Evolutionary conservation across 192 early-diverging fungal species (phyloP).

Genomic region (Coemansia asiatica): DNA sequence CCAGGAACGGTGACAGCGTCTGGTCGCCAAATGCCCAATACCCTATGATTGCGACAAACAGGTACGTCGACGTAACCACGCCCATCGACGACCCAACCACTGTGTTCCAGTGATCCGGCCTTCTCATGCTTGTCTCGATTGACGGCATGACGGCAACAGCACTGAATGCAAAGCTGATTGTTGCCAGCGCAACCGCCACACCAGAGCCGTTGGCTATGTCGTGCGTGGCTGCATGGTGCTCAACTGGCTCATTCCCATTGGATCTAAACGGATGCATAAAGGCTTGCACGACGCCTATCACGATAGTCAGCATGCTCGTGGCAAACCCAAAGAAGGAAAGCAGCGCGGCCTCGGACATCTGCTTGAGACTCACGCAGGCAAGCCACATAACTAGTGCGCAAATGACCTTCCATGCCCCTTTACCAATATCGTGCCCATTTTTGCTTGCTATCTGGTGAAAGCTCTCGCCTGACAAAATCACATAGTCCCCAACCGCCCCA

Average conservation of each 20-base stretch:
- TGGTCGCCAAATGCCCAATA: constrained; percentile 72
- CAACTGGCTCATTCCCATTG: constrained; percentile 30
- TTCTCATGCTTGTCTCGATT: constrained; percentile 74
- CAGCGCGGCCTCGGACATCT: constrained; percentile 75
- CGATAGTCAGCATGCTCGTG: constrained; percentile 67
- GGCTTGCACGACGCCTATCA: constrained; percentile 64
- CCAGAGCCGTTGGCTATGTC: constrained; percentile 54
- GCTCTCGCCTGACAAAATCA: constrained; percentile 73
- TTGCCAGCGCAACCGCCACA: constrained; percentile 70
- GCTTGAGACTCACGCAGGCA: constrained; percentile 72
- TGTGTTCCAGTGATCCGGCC: constrained; percentile 63
- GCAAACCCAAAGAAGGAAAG: constrained; percentile 70
- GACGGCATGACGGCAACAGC: constrained; percentile 80
- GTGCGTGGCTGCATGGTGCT: constrained; percentile 35
- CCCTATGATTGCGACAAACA: constrained; percentile 67
- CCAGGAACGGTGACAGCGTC: constrained; percentile 64
- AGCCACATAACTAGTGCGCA: constrained; percentile 60
- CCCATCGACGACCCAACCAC: constrained; percentile 64
- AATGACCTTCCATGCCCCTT: constrained; percentile 64
- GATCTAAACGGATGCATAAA: constrained; percentile 34
- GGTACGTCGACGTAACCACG: constrained; percentile 66
- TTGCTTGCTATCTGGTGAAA: constrained; percentile 58
- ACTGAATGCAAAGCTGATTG: constrained; percentile 76
- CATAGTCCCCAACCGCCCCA: constrained; percentile 66
- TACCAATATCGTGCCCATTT: constrained; percentile 42